Conservation (phyloP, 108 stramenopile species). For the Seminavis robusta region DNA sequence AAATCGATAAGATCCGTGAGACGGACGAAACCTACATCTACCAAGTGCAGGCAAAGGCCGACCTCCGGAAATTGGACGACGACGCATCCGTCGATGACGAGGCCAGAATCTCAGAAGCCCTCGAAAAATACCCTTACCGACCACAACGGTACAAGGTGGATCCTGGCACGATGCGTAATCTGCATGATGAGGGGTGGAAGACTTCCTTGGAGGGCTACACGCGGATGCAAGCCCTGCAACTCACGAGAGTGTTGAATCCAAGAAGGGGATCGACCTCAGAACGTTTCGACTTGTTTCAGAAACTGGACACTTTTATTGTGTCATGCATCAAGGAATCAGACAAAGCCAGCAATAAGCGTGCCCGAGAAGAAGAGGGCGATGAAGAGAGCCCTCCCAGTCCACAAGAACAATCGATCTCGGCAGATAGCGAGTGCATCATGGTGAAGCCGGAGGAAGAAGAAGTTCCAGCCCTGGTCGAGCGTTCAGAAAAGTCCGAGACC, state of each 20-base stretch:
- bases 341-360: slow-evolving; percentile 10
- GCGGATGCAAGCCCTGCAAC: neutral
- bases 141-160: slow-evolving; percentile 36
- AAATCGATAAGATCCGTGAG: slow-evolving; percentile 60
- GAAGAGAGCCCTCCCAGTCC: too few relatives aligned
- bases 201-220: slow-evolving; percentile 27
- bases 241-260: slow-evolving; percentile 31
- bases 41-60: slow-evolving; percentile 41
- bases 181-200: slow-evolving; percentile 58
- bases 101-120: neutral
- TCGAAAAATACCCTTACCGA: slow-evolving; percentile 8
- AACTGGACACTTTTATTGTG: slow-evolving; percentile 52
- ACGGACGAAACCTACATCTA: slow-evolving; percentile 65
- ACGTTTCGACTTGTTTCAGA: slow-evolving; percentile 37
- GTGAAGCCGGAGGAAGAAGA: slow-evolving; percentile 7
- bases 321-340: slow-evolving; percentile 46
- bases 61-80: too few relatives aligned
- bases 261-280: slow-evolving; percentile 34
- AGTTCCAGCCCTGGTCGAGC: slow-evolving; percentile 29
- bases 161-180: slow-evolving; percentile 19
- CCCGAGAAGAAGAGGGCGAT: neutral
- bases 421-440: too few relatives aligned
- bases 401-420: too few relatives aligned
- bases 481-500: slow-evolving; percentile 27
- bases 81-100: too few relatives aligned